Base-by-base conservation (phyloP, 2,329 filamentous ascomycete species). In the Botrytis galanthina region DNA sequence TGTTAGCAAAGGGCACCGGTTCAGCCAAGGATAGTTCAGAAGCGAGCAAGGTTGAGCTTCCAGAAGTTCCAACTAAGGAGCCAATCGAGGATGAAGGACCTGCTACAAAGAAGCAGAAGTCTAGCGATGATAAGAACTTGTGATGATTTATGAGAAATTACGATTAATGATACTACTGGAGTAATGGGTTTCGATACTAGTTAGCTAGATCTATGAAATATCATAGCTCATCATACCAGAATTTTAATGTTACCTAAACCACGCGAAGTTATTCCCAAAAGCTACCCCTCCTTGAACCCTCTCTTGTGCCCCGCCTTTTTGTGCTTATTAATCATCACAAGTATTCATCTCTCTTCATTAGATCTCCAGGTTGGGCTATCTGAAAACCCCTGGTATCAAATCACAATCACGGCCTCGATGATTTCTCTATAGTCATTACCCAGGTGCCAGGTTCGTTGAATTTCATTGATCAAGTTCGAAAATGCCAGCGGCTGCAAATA, bases 1-100 rank as follows among this genome's bases (percentile, higher is more conserved):
- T 63, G 59, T 62, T 59, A 35, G 42, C 61, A 62, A 73, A 57
- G 48, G 71, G 20, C 35, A 32, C 42, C 37, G 54, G 51, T 57
- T 37, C 22, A 22, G 61, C 22, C 63, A 48, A 29, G 61, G 60
- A 68, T 29, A 63, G 59, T 76, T 80, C 69, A 75, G 75, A 51
- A 74, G 76, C 48, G 77, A 79, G 66, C 76, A 78, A 68, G 73
- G 76, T 77, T 29, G 75, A 80, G 70, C 76, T 84, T 22, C 82
- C 83, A n/a, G 81, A 80, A 73, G 81, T 83, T 20, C 82, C 83
- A 63, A 79, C 77, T 14, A 75, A 77, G 6, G 82, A 83, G 22
- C 82, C 82, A 7, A 75, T 75, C 9, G 76, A 81, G 35, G 77
- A 75, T 44, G 68, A 77, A 35, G 80, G 79, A 39, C 81, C 81